These are phyloP conservation scores for Curvularia spicifera DNA, from an alignment of 2,329 filamentous ascomycete species.

Conservation along the genomic window DNA sequence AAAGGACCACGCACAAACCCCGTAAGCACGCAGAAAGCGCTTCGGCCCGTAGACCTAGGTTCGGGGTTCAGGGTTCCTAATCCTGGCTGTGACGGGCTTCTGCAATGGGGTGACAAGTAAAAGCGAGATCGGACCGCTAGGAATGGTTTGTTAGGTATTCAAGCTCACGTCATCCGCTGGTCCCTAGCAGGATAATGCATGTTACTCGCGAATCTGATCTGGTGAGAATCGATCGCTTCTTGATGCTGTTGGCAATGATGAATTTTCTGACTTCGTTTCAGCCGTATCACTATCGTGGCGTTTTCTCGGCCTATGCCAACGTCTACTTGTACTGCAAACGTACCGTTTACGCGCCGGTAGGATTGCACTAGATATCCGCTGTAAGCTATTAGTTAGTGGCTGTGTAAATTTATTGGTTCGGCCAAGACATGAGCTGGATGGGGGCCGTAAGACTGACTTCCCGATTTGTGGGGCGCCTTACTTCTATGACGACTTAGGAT, in stretches of 20 bases:
- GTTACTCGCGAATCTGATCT: neutral
- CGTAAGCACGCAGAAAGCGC: neutral
- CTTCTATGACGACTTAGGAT: neutral
- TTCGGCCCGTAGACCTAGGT: neutral
- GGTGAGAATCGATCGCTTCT: neutral
- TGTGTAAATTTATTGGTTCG: neutral
- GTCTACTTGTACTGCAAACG: neutral
- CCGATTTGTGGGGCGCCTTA: neutral
- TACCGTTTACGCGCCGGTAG: neutral
- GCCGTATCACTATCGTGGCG: neutral
- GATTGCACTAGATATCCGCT: neutral
- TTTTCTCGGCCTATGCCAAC: neutral
- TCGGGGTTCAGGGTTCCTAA: neutral
- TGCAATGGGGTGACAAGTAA: neutral
- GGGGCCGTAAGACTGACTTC: neutral
- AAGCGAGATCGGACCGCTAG: neutral
- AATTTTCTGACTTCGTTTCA: no score
- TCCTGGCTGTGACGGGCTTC: neutral
- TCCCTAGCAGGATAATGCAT: neutral
- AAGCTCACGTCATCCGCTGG: neutral
- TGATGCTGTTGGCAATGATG: neutral
- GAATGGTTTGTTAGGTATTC: neutral
- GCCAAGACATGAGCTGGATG: neutral
- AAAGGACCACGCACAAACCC: neutral
- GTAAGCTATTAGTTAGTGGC: neutral